phyloP scores from a whole-genome alignment of 352 stramenopile species.

The Sclerospora graminicola region DNA sequence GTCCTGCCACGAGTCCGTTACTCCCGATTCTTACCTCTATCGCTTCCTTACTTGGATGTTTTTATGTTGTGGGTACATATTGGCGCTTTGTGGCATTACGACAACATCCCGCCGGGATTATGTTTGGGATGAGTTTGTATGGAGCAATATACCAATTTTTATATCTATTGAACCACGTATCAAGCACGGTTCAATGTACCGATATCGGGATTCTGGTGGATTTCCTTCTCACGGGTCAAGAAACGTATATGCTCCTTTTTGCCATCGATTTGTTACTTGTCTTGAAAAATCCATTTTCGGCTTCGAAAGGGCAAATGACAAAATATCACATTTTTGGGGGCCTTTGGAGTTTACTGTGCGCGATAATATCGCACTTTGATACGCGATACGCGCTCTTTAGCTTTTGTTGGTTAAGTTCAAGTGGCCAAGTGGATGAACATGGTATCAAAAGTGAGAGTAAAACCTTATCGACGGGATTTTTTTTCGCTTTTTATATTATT shows the following conservation, averaged over 20 bases:
- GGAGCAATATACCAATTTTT: slow-evolving; percentile 76
- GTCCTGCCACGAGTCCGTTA: slow-evolving; percentile 31
- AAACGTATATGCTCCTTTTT: slow-evolving; percentile 86
- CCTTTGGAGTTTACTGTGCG: slow-evolving; percentile 59
- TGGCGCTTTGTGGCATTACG: slow-evolving; percentile 51
- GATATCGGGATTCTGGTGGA: slow-evolving; percentile 64
- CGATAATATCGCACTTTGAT: slow-evolving; percentile 66
- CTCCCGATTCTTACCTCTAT: slow-evolving; percentile 56
- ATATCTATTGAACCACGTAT: slow-evolving; percentile 47
- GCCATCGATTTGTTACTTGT: slow-evolving; percentile 74
- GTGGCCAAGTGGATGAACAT: slow-evolving; percentile 4
- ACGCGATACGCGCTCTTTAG: slow-evolving; percentile 67
- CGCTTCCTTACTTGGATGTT: slow-evolving; percentile 55
- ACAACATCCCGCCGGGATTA: slow-evolving; percentile 76
- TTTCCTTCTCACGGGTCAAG: slow-evolving; percentile 74
- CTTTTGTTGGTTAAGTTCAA: slow-evolving; percentile 71
- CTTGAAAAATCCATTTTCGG: slow-evolving; percentile 80
- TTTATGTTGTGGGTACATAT: slow-evolving; percentile 74
- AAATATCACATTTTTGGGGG: slow-evolving; percentile 68
- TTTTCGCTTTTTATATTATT: slow-evolving; percentile 78
- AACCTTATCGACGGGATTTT: slow-evolving; percentile 51
- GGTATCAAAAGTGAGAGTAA: slow-evolving; percentile 16
- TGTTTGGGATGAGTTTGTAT: slow-evolving; percentile 82
- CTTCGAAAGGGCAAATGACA: slow-evolving; percentile 71
- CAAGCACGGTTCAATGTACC: slow-evolving; percentile 34